These are phyloP conservation scores for Pseudevernia furfuracea DNA, from an alignment of 495 filamentous ascomycete species.

Conservation along the genomic window DNA sequence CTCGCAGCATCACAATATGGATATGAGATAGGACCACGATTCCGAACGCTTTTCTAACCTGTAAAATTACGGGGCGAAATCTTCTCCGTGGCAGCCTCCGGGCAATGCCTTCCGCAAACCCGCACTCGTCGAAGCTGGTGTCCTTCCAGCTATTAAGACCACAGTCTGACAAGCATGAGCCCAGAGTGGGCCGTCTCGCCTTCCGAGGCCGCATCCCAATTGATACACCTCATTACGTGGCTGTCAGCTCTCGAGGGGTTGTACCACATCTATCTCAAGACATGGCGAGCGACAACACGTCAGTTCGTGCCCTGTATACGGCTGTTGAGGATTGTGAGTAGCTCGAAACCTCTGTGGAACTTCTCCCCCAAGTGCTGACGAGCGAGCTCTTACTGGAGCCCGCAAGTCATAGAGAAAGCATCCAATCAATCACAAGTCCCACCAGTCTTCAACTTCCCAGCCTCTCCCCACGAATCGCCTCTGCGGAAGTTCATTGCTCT, in stretches of 20 bases:
- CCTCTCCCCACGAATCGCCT: slow-evolving; percentile 39
- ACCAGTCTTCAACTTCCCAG: slow-evolving; percentile 44
- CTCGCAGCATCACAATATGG: not conserved
- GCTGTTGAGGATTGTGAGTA: slow-evolving; percentile 89
- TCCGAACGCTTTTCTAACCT: not conserved
- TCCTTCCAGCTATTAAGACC: slow-evolving; percentile 32
- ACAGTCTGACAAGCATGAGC: slow-evolving; percentile 31
- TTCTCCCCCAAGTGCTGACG: slow-evolving; percentile 24
- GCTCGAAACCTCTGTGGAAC: slow-evolving; percentile 1
- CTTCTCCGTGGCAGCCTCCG: slow-evolving; percentile 18
- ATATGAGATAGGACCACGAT: not conserved
- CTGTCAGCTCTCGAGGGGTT: slow-evolving; percentile 68
- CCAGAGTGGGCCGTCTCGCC: slow-evolving; percentile 56
- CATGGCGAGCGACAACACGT: slow-evolving; percentile 56
- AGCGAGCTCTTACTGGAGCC: slow-evolving; percentile 32
- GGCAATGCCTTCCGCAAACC: slow-evolving; percentile 17
- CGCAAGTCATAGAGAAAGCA: slow-evolving; percentile 68
- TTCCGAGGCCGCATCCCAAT: slow-evolving; percentile 53
- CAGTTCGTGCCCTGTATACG: slow-evolving; percentile 63
- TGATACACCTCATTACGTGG: slow-evolving; percentile 75
- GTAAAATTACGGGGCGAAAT: not conserved
- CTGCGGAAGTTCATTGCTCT: slow-evolving; percentile 67
- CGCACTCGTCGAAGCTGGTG: slow-evolving; percentile 17
- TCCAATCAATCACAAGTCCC: slow-evolving; percentile 43
- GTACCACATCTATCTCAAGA: slow-evolving; percentile 87